Conservation (phyloP, 352 stramenopile genomes). For the Globisporangium takayamanum region DNA sequence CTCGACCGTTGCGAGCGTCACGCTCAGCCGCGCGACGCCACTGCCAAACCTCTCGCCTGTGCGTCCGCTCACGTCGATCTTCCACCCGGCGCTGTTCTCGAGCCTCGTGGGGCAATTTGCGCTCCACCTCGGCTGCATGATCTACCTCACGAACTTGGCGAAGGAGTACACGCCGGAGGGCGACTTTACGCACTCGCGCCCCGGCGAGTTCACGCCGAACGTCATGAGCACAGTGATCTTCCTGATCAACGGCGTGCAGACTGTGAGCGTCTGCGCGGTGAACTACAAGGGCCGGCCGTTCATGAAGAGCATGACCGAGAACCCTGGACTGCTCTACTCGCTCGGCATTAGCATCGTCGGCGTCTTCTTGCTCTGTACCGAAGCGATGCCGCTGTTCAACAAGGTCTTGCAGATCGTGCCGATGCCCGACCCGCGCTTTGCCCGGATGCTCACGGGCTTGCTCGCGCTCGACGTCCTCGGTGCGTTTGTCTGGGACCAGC, state of each 20-base stretch:
- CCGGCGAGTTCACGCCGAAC: conserved; percentile 96
- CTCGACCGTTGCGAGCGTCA: conserved; percentile 80
- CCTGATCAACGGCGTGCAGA: conserved; percentile 92
- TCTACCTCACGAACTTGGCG: conserved; percentile 87
- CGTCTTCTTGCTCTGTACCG: conserved; percentile 90
- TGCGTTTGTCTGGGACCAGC: conserved; percentile 82
- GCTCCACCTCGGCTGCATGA: conserved; percentile 93
- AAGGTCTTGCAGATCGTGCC: conserved; percentile 90
- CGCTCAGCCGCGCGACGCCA: conserved; percentile 90
- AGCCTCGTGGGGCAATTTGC: conserved; percentile 95
- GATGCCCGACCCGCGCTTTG: conserved; percentile 85
- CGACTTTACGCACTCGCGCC: conserved; percentile 62
- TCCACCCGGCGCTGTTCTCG: conserved; percentile 90
- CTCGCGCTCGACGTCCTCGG: conserved; percentile 81
- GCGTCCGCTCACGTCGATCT: conserved; percentile 93
- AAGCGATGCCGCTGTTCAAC: conserved; percentile 90
- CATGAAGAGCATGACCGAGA: conserved; percentile 97
- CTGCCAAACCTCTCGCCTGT: conserved; percentile 90
- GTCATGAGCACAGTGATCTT: conserved; percentile 98
- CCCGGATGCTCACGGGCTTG: conserved; percentile 71
- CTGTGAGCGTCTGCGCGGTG: conserved; percentile 97
- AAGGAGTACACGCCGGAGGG: conserved; percentile 87
- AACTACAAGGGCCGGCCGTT: conserved; percentile 99
- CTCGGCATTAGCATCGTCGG: conserved; percentile 81
- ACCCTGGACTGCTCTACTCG: conserved; percentile 93